Percentiles rank a stretch among this genome's conserved stretches.
phyloP scores from a whole-genome alignment of 371 early-diverging fungal species.

The Batkoa obscura region DNA sequence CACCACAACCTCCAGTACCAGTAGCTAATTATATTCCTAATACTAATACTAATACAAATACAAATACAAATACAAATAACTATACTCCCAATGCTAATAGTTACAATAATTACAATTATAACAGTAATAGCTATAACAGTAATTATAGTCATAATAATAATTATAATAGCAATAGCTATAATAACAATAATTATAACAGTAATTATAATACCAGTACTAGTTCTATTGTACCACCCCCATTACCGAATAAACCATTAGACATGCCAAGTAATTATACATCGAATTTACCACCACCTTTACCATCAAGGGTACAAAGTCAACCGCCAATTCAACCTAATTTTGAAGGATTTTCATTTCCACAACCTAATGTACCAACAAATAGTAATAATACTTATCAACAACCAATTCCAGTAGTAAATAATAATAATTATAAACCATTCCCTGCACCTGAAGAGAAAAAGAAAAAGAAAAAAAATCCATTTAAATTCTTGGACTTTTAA shows the following conservation, averaged over 20 bases:
- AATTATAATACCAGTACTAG: not conserved
- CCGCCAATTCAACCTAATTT: too few species aligned
- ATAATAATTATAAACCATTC: too few species aligned
- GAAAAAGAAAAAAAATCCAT: too few species aligned
- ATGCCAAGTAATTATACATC: not conserved
- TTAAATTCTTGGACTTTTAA: too few species aligned
- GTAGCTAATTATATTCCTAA: too few species aligned
- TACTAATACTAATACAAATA: not conserved
- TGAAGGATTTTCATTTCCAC: too few species aligned
- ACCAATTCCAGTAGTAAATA: too few species aligned
- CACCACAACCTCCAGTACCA: too few species aligned
- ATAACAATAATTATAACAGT: not conserved
- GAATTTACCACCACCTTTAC: not conserved
- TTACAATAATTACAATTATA: not conserved
- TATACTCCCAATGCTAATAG: not conserved
- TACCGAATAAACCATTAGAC: not conserved
- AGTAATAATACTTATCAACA: too few species aligned
- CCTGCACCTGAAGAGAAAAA: too few species aligned
- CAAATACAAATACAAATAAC: not conserved
- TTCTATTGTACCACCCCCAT: not conserved
- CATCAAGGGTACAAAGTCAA: too few species aligned
- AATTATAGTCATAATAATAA: not conserved
- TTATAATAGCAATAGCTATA: not conserved
- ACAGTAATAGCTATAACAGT: not conserved
- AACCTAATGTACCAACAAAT: too few species aligned